Conservation (phyloP, 805 yeast genomes). For the Hanseniaspora vineae region DNA sequence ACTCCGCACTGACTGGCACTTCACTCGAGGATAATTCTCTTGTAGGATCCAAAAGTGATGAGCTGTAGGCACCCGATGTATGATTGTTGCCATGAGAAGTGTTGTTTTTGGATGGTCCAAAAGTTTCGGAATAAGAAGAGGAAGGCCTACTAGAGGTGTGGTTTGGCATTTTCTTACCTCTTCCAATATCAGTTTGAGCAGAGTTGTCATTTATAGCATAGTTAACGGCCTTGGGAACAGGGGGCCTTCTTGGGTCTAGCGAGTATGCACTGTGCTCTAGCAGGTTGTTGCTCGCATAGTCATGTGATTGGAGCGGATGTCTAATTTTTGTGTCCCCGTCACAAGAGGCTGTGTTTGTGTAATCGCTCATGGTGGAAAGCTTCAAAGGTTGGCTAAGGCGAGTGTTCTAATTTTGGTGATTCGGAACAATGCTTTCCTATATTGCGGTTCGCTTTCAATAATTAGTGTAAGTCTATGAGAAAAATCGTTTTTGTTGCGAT, state of each 20-base stretch:
- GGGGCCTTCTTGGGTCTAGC: not conserved
- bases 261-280: not conserved
- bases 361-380: too few species aligned
- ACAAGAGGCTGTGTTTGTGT: too few species aligned
- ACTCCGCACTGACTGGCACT: slow-evolving; percentile 1
- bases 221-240: not conserved
- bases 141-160: not conserved
- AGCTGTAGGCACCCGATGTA: not conserved
- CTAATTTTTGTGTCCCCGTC: too few species aligned
- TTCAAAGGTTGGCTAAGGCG: too few species aligned
- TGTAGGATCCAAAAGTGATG: not conserved
- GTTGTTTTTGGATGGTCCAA: not conserved
- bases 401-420: too few species aligned
- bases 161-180: not conserved
- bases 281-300: too few species aligned
- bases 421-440: too few species aligned
- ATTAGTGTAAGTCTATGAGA: too few species aligned
- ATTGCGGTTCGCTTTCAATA: too few species aligned
- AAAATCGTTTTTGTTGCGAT: too few species aligned
- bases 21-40: slow-evolving; percentile 4
- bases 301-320: too few species aligned
- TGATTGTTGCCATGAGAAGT: not conserved
- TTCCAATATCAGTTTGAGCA: too few species aligned
- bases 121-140: not conserved
- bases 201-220: not conserved